Evolutionary conservation across 805 yeast species (phyloP).

Genomic region (Cyberlindnera mississippiensis): DNA sequence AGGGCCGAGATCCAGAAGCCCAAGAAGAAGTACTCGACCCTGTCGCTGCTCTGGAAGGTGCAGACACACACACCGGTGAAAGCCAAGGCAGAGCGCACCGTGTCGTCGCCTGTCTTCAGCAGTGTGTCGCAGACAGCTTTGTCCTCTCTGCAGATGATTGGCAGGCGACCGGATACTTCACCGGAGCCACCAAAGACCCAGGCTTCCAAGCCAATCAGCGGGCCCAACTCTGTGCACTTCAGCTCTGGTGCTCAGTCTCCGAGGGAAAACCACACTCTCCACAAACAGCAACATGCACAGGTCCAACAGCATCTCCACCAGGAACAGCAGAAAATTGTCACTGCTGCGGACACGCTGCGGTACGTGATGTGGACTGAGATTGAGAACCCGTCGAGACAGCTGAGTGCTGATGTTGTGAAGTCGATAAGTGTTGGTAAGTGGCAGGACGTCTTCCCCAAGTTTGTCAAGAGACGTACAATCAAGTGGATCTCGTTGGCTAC

Average conservation of each 20-base stretch:
- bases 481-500: slow-evolving; percentile 93
- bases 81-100: slow-evolving; percentile 20
- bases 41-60: slow-evolving; percentile 23
- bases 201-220: slow-evolving; percentile 2
- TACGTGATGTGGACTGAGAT: slow-evolving; percentile 53
- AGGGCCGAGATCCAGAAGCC: slow-evolving; percentile 11
- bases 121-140: slow-evolving; percentile 21
- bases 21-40: slow-evolving; percentile 9
- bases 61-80: slow-evolving; percentile 20
- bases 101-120: slow-evolving; percentile 17
- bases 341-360: slow-evolving; percentile 21
- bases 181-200: background rate
- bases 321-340: slow-evolving; percentile 9
- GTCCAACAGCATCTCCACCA: slow-evolving; percentile 8
- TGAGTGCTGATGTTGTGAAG: slow-evolving; percentile 48
- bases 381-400: slow-evolving; percentile 72
- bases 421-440: slow-evolving; percentile 76
- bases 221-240: slow-evolving; percentile 1
- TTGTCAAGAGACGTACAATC: slow-evolving; percentile 59
- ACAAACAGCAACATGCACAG: slow-evolving; percentile 10
- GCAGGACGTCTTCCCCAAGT: slow-evolving; percentile 84
- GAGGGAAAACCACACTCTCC: slow-evolving; percentile 7
- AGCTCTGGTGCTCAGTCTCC: slow-evolving; percentile 1
- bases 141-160: slow-evolving; percentile 18
- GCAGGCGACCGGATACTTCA: slow-evolving; percentile 9